Evolutionary conservation across 208 protist genomes (phyloP).

Genomic region (Leishmania aethiopica): DNA sequence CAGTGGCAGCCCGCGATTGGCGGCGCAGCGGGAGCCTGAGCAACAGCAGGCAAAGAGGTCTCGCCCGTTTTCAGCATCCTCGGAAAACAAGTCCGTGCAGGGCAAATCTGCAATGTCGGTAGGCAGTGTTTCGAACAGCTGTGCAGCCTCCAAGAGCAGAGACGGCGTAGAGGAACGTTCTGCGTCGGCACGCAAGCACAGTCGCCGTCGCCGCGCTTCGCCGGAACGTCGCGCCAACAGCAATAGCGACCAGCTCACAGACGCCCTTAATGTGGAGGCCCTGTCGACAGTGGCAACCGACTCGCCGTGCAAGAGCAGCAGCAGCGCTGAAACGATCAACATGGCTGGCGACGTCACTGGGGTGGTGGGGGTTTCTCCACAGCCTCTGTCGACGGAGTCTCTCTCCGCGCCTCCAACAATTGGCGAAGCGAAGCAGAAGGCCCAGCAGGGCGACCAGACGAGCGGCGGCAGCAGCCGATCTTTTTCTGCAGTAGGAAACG

Average conservation of each 20-base stretch:
- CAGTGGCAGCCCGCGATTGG: background rate
- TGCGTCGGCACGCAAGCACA: background rate
- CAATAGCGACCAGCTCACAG: background rate
- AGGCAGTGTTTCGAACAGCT: background rate
- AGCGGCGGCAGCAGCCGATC: background rate
- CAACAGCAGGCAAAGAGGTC: background rate
- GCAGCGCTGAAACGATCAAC: background rate
- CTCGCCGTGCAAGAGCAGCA: background rate
- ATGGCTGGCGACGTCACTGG: background rate
- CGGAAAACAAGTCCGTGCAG: background rate
- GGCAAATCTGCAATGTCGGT: no score
- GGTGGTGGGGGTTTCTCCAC: background rate
- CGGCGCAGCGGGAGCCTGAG: background rate
- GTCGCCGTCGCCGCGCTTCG: background rate
- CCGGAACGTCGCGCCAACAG: background rate
- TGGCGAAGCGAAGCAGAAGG: background rate
- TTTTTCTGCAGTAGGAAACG: background rate
- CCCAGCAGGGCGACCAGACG: background rate
- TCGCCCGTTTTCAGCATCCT: background rate
- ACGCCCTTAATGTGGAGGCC: background rate
- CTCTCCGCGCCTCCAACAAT: background rate
- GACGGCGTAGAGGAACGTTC: background rate
- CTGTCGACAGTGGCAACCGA: background rate
- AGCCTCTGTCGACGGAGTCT: background rate
- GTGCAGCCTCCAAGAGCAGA: background rate